A percentile compares a stretch with the other conserved stretches of the same genome.
phyloP scores from a whole-genome alignment of 1,139 yeast species.

The Hyphopichia khmerensis region DNA sequence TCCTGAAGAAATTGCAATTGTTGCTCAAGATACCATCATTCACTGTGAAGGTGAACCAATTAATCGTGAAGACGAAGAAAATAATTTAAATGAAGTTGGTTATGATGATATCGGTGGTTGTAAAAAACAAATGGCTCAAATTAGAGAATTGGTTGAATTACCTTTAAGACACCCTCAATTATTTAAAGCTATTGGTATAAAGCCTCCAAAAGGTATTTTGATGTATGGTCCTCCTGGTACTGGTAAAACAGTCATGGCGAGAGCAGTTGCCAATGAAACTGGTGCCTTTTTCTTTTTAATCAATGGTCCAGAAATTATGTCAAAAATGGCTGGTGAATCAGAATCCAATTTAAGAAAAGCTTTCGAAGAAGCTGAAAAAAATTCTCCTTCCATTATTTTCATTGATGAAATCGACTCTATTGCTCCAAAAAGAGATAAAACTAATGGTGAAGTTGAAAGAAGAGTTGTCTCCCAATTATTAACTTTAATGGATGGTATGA shows the following conservation, averaged over 20 bases:
- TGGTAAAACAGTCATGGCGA: slow-evolving; percentile 98
- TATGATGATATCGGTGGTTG: slow-evolving; percentile 99
- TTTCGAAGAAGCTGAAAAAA: slow-evolving; percentile 98
- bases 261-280: slow-evolving; percentile 99
- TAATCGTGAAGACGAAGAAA: slow-evolving; percentile 98
- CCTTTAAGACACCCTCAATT: slow-evolving; percentile 97
- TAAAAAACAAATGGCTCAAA: slow-evolving; percentile 98
- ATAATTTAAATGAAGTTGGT: slow-evolving; percentile 93
- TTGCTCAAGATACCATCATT: slow-evolving; percentile 96
- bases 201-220: slow-evolving; percentile 94
- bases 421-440: slow-evolving; percentile 99
- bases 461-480: slow-evolving; percentile 97
- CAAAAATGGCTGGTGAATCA: slow-evolving; percentile 99
- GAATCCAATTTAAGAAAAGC: slow-evolving; percentile 97
- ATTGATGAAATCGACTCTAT: slow-evolving; percentile 98
- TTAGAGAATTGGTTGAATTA: slow-evolving; percentile 93
- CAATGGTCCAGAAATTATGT: slow-evolving; percentile 99
- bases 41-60: slow-evolving; percentile 99
- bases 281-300: slow-evolving; percentile 98
- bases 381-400: slow-evolving; percentile 95
- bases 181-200: slow-evolving; percentile 94
- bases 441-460: slow-evolving; percentile 96
- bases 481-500: slow-evolving; percentile 99
- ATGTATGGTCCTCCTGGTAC: slow-evolving; percentile 99
- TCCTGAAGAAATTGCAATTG: slow-evolving; percentile 96